Evolutionary conservation across 345 rosid species (phyloP), one percentile per base, ranked within the genome.

Genomic region (Sonneratia alba): DNA sequence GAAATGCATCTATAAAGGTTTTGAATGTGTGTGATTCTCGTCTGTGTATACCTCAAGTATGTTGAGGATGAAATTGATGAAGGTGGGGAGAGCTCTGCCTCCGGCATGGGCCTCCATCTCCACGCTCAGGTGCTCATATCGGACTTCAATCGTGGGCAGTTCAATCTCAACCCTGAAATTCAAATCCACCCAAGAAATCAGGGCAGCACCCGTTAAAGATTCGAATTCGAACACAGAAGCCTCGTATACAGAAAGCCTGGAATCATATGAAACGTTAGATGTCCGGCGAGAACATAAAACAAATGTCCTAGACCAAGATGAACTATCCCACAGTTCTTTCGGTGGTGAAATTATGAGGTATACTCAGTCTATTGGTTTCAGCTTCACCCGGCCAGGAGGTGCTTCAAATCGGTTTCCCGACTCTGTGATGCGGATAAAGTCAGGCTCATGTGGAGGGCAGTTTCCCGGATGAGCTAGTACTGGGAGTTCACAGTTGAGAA

Each of bases 11-110:
- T 27, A 27, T 34, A 36, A 19, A 51, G 36, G 19, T 32, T 34
- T 8, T 43, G 24, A 21, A 22, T 19, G 32, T 10, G 42, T 38
- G 19, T 19, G 67, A 32, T 37, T 15, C 14, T 18, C 37, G 9
- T 10, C 7, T 3, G 3, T 15, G 43, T 12, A 21, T 68, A 90
- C 98, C 98, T 93, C 96, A 1, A 88, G 18, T 6, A 81, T 68
- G 70, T 93, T 93, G 59, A 89, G 61, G 71, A 87, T 73, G 57
- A 73, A 83, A 69, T 91, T 90, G 67, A 81, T 71, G 74, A 93
- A 81, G 64, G 96, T 89, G 22, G 97, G 97, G 77, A 89, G 87
- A 0, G 98, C 97, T 89, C 98, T 87, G 78, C 87, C 87, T 47
- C 97, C 98, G 27, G 85, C 77, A 76, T 84, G 78, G 11, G 87